These are phyloP conservation scores for Phytophthora ohioensis DNA, from an alignment of 352 stramenopile species.

Conservation along the genomic window DNA sequence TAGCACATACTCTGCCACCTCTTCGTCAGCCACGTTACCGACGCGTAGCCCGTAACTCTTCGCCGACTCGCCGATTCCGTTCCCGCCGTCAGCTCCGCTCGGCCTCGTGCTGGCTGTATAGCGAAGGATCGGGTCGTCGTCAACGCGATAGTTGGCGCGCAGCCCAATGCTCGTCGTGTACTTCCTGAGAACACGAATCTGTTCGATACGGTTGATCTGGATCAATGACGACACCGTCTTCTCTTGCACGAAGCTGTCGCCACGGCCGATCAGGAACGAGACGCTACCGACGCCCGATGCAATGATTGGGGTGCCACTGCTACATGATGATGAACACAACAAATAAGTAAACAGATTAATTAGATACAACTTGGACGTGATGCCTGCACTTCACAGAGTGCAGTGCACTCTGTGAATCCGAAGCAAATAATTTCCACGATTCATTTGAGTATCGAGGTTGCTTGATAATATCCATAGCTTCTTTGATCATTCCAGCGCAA, in stretches of 20 bases:
- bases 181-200: constrained; percentile 23
- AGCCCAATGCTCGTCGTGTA: constrained; percentile 55
- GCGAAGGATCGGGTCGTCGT: constrained; percentile 76
- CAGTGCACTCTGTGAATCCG: too few species aligned
- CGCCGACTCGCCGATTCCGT: constrained; percentile 20
- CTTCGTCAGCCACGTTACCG: constrained; percentile 41
- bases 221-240: constrained; percentile 27
- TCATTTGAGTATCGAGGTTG: not conserved
- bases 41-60: constrained; percentile 30
- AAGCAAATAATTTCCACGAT: not conserved
- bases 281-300: not conserved
- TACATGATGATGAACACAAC: too few species aligned
- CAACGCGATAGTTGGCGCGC: constrained; percentile 46
- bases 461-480: not conserved
- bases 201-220: constrained; percentile 24
- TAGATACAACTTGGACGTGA: too few species aligned
- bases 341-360: too few species aligned
- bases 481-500: not conserved
- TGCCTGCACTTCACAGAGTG: too few species aligned
- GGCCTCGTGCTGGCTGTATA: constrained; percentile 64
- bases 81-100: constrained; percentile 40
- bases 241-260: constrained; percentile 19
- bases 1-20: constrained; percentile 54
- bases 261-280: constrained; percentile 32
- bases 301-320: too few species aligned